Evolutionary conservation across 352 stramenopile species (phyloP), one percentile per base, ranked within the genome.

Genomic region (Phytopythium cucurbitacearum): DNA sequence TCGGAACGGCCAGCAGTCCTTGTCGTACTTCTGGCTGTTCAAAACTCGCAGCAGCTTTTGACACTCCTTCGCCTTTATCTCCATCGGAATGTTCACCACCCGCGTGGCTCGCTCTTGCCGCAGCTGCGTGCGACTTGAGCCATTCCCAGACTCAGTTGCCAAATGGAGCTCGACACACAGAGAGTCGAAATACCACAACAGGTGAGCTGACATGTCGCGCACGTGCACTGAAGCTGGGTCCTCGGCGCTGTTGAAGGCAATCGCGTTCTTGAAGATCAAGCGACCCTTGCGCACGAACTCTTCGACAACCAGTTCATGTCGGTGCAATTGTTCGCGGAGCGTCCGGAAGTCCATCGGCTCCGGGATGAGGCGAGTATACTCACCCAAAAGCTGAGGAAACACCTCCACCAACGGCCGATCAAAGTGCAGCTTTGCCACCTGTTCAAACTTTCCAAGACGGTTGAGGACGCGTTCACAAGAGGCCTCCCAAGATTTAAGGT

Each of bases 11-110:
- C 85, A 93, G 55, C 76, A 89, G 55, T 90, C 86, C 54, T 92
- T 93, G 59, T 91, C 78, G 47, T 93, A 72, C 65, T 94, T 94
- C 50, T 94, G 85, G 49, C 77, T 91, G 51, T 89, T 85, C n/a
- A 94, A 62, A 9, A 87, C 79, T 7, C 80, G 74, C 35, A 94
- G 62, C 32, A 94, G 46, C 49, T 90, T 91, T 46, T 85, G 67
- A 40, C 78, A 91, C 57, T 94, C 85, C 49, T 87, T 91, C 3
- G 81, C 76, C 61, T 93, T 94, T 12, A 85, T 65, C 48, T 94
- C 83, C 54, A 92, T 73, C 0, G 79, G 69, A 0, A 87, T 65
- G 7, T 48, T 72, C 46, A 56, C 69, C 12, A 92, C 75, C 34
- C 82, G 51, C 9, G 75, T 69, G 0, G 67, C 73, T 16, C 84